Base-by-base conservation (phyloP, 139 green algal species). In the Tetratostichococcus sp. region DNA sequence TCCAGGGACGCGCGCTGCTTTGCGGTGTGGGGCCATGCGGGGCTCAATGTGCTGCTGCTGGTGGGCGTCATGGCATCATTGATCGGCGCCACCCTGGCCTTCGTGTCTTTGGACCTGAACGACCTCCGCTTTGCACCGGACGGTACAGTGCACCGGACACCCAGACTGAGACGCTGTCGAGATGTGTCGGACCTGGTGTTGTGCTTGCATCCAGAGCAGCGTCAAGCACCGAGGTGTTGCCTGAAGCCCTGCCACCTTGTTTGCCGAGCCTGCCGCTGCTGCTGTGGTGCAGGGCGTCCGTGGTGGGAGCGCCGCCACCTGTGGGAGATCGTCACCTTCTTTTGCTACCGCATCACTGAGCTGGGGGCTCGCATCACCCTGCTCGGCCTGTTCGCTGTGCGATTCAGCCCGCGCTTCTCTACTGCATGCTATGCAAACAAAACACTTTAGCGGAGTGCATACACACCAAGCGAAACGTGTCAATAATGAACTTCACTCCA, bases 81-180 rank as follows among this genome's bases (percentile, higher is more conserved):
- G 30, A 70, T 78, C 33, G 68, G 43, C 66, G 73, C 43, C 4
- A 79, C 80, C 50, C 72, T 85, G 39, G 76, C 66, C 65, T 81
- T 78, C 69, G 30, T 81, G 5, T 73, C 72, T 2, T 42, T 85
- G 30, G 80, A 85, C 34, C 30, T 85, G 32, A 77, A 79, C 43
- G 80, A 85, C 69, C 57, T 76, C 28, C 70, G 70, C 67, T 39
- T 71, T 30, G 67, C 67, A 32, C 69, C 67, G 70, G 43, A 33
- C 43, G 50, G 50, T 62, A 26, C 50, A 26, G 11, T 62, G 19
- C 14, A 26, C 14, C 14, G 50, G 14, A 62, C 39, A 50, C 39
- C 8, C 39, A 50, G 39, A 14, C 39, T 50, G 39, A 14, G 8
- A 14, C 8, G 39, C 39, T 50, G n/a, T n/a, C n/a, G n/a, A n/a